Base-by-base conservation (phyloP, 2,329 filamentous ascomycete species). In the Chaetoscypha palmicola region DNA sequence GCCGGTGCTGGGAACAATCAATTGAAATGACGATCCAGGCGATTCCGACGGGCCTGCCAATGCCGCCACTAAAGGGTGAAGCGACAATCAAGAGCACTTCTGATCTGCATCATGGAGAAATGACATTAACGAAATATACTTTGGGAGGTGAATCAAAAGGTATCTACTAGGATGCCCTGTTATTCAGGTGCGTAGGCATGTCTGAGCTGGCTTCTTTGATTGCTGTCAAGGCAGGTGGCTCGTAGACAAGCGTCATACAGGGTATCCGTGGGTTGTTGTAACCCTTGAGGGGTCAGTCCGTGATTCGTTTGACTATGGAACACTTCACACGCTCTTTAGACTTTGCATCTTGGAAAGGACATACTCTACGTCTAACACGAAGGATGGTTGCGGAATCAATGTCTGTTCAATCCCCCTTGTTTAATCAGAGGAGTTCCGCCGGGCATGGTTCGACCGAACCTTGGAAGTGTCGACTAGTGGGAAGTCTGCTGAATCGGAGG, bases 21-120 rank as follows among this genome's bases (percentile, higher is more conserved):
- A 41, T 47, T 37, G 40, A 54, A 51, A 52, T 52, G 45, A 52
- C 41, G 41, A 24, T 28, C 24, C 42, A 19, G 33, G 34, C 43
- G 45, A 39, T 48, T 44, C 41, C 43, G 41, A 31, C 35, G 24
- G 24, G 14, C 20, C 20, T 30, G 24, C 34, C 9, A 35, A 26
- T 11, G 23, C 17, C n/a, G n/a, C n/a, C n/a, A 22, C 20, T n/a
- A 34, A 44, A 45, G 9, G 20, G 11, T 17, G 11, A 24, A 16
- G 31, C 35, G 38, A 39, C 26, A 28, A 37, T 41, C 30, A 41
- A 41, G 34, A 22, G 28, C 32, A 20, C 5, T 26, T n/a, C 24
- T 38, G 32, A 19, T 30, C 36, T n/a, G 22, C 36, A 28, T 33
- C 21, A 28, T 28, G 12, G 24, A 28, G 24, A 28, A 28, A 28